Percentiles rank a stretch among this genome's conserved stretches.
phyloP scores from a whole-genome alignment of 495 filamentous ascomycete genomes.

The Trichoderma virens region DNA sequence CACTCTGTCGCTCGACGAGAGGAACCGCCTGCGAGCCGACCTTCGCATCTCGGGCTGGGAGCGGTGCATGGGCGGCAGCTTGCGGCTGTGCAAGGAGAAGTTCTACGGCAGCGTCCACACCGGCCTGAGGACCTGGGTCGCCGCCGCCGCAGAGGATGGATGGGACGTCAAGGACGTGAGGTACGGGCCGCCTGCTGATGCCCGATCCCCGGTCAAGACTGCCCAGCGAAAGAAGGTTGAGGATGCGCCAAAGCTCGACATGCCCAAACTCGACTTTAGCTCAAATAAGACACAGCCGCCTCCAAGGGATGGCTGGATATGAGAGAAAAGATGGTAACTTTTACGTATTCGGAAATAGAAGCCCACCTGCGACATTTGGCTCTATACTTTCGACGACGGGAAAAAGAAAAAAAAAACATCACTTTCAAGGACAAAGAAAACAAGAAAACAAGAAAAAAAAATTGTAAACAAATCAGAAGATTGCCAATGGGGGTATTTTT shows the following conservation, averaged over 20 bases:
- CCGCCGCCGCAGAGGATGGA: slow-evolving; percentile 74
- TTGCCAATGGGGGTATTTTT: background rate
- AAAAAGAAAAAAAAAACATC: background rate
- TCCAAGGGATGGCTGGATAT: background rate
- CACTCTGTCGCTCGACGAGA: slow-evolving; percentile 59
- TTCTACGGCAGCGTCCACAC: slow-evolving; percentile 90
- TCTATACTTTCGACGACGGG: background rate
- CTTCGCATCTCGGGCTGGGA: slow-evolving; percentile 85
- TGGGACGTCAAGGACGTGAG: slow-evolving; percentile 75
- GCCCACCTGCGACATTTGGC: background rate
- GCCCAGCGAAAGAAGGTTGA: slow-evolving; percentile 31
- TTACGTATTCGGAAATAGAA: background rate
- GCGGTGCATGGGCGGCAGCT: slow-evolving; percentile 71
- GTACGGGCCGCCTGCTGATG: slow-evolving; percentile 54
- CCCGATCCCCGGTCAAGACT: slow-evolving; percentile 43
- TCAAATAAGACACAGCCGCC: slow-evolving; percentile 16
- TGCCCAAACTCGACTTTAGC: slow-evolving; percentile 44
- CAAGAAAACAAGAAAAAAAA: too few relatives aligned
- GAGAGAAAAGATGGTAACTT: too few relatives aligned
- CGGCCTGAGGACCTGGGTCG: slow-evolving; percentile 81
- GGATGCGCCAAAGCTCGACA: slow-evolving; percentile 47
- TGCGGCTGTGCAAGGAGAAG: slow-evolving; percentile 94
- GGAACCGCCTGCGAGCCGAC: slow-evolving; percentile 70
- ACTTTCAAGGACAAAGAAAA: too few relatives aligned
- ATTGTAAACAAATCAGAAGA: background rate